phyloP scores from a whole-genome alignment of 495 filamentous ascomycete genomes.

The Aspergillus cavernicola region DNA sequence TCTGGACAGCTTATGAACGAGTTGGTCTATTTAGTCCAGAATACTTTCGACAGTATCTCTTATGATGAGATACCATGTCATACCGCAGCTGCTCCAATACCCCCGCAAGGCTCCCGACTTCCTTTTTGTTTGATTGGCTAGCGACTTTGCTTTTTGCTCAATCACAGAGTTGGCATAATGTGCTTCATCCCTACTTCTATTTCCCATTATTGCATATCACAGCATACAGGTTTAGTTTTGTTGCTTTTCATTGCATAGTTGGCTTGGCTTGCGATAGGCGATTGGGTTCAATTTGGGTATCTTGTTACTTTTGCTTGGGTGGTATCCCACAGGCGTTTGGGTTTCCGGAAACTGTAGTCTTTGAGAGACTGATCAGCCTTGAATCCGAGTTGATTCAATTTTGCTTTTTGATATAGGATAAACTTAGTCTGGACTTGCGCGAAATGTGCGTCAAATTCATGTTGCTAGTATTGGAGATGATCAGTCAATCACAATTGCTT shows the following conservation, averaged over 20 bases:
- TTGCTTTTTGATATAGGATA: constrained; percentile 2
- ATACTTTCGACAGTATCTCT: constrained; percentile 53
- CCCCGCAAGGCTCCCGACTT: background rate
- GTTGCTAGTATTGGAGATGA: background rate
- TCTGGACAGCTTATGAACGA: constrained; percentile 88
- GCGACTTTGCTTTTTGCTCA: constrained; percentile 2
- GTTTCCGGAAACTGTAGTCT: background rate
- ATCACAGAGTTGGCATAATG: background rate
- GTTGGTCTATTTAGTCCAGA: constrained; percentile 79
- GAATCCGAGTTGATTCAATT: background rate
- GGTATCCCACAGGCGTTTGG: constrained; percentile 3
- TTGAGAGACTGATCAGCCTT: background rate
- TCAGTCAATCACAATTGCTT: background rate
- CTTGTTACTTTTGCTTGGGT: constrained; percentile 2
- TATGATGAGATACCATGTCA: constrained; percentile 17
- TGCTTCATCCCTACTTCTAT: background rate
- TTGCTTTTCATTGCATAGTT: constrained; percentile 3
- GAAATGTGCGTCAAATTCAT: background rate
- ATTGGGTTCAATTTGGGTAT: background rate
- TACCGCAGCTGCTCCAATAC: background rate
- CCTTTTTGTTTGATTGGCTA: constrained; percentile 2
- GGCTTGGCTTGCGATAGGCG: background rate
- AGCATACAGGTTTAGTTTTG: background rate
- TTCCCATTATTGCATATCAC: background rate
- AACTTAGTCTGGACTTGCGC: background rate